Conservation (phyloP, 768 basidiomycete species). For the Termitomyces eurrhizus region DNA sequence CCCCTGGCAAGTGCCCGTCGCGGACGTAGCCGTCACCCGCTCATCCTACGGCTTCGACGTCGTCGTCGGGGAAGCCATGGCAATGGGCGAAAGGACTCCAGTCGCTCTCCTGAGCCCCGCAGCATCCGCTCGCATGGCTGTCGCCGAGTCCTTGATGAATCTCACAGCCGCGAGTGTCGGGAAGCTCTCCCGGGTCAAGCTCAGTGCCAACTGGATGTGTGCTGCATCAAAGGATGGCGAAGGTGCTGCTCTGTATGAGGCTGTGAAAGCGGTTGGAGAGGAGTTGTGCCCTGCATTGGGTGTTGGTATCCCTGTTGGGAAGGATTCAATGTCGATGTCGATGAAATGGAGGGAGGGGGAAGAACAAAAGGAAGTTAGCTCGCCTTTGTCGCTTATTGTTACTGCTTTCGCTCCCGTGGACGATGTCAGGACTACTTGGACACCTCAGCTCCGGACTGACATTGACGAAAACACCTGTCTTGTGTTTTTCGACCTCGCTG, state of each 20-base stretch:
- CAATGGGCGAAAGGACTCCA: slow-evolving; percentile 96
- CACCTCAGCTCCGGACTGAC: slow-evolving; percentile 76
- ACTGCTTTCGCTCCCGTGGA: slow-evolving; percentile 91
- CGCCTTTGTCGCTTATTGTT: slow-evolving; percentile 90
- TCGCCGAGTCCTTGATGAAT: slow-evolving; percentile 92
- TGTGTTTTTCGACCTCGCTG: slow-evolving; percentile 86
- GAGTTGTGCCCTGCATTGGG: slow-evolving; percentile 92
- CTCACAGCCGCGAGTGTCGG: slow-evolving; percentile 76
- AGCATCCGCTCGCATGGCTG: slow-evolving; percentile 94
- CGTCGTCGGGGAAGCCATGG: slow-evolving; percentile 90
- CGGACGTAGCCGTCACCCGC: slow-evolving; percentile 96
- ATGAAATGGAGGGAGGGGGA: slow-evolving; percentile 80
- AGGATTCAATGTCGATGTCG: slow-evolving; percentile 99
- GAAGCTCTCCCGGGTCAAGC: slow-evolving; percentile 71
- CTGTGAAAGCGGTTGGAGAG: slow-evolving; percentile 86
- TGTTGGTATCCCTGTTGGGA: slow-evolving; percentile 95
- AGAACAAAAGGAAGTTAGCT: slow-evolving; percentile 75
- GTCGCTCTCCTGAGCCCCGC: slow-evolving; percentile 83
- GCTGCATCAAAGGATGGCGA: slow-evolving; percentile 88
- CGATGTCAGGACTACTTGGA: slow-evolving; percentile 84
- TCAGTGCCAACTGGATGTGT: slow-evolving; percentile 99
- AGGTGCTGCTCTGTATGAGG: slow-evolving; percentile 85
- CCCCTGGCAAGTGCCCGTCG: slow-evolving; percentile 96
- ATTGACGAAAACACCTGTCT: slow-evolving; percentile 63
- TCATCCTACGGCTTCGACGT: slow-evolving; percentile 91